Evolutionary conservation across 805 yeast genomes (phyloP).

Genomic region (Saturnispora bothae): DNA sequence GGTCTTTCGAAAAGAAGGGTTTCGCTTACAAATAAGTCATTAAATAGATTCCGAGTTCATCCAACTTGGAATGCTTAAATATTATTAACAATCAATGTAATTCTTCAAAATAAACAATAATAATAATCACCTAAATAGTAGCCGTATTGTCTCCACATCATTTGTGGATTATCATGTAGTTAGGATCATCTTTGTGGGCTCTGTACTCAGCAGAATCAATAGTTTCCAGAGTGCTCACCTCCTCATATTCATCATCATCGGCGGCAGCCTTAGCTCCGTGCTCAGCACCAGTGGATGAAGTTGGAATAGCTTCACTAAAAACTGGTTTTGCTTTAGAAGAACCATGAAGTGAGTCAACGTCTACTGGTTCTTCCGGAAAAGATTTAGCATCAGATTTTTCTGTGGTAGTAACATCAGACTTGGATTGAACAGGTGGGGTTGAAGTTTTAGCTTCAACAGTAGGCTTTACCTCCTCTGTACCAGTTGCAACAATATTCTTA

Average conservation of each 20-base stretch:
- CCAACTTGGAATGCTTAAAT: too few species aligned
- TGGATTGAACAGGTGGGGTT: too few species aligned
- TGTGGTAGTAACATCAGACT: neutral
- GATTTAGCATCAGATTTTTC: too few species aligned
- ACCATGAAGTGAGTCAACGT: constrained; percentile 19
- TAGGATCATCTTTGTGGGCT: constrained; percentile 35
- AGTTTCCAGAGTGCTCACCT: constrained; percentile 35
- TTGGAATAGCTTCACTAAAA: constrained; percentile 19
- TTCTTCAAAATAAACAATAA: neutral
- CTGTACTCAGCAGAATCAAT: constrained; percentile 39
- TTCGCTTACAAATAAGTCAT: constrained; percentile 27
- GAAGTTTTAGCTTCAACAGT: too few species aligned
- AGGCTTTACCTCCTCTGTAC: neutral
- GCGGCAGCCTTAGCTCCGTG: neutral
- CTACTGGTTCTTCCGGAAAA: constrained; percentile 1
- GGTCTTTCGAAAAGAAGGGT: constrained; percentile 39
- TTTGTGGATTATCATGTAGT: constrained; percentile 30
- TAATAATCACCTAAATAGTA: too few species aligned
- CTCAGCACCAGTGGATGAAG: constrained; percentile 7
- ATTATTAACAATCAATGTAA: constrained; percentile 1
- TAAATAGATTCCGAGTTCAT: too few species aligned
- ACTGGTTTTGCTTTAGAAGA: constrained; percentile 19
- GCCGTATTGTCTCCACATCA: too few species aligned
- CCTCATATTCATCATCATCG: constrained; percentile 20
- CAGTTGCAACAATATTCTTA: neutral